A percentile compares a stretch with the other conserved stretches of the same genome.
Evolutionary conservation across 169 alveolate genomes (phyloP).

Genomic region (Sarcocystis neurona): DNA sequence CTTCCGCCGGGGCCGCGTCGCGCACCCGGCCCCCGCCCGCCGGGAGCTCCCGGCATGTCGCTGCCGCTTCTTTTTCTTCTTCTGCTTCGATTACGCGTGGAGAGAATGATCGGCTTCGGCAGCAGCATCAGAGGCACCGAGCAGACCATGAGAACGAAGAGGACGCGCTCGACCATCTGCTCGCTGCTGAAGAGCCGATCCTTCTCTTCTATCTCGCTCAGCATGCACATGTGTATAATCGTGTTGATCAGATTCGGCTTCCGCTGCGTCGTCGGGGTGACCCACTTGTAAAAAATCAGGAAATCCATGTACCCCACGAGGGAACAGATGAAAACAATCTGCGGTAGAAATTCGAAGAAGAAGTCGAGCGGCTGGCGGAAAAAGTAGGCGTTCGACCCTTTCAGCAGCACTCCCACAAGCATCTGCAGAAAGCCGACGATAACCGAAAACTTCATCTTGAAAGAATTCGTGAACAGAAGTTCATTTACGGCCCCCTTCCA

Average conservation of each 20-base stretch:
- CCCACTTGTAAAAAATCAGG: slow-evolving; percentile 94
- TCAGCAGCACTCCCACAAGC: slow-evolving; percentile 90
- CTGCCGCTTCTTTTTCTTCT: neutral
- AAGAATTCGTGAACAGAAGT: slow-evolving; percentile 93
- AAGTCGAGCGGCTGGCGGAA: slow-evolving; percentile 89
- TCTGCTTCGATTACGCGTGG: neutral
- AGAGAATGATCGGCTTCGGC: slow-evolving; percentile 90
- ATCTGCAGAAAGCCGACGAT: slow-evolving; percentile 78
- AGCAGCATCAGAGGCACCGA: slow-evolving; percentile 95
- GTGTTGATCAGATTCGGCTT: slow-evolving; percentile 95
- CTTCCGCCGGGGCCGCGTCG: neutral
- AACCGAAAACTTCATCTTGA: slow-evolving; percentile 98
- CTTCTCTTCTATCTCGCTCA: slow-evolving; percentile 76
- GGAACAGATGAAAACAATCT: slow-evolving; percentile 90
- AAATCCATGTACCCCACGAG: slow-evolving; percentile 96
- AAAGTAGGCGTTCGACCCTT: slow-evolving; percentile 88
- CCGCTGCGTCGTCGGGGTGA: slow-evolving; percentile 78
- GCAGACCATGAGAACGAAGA: slow-evolving; percentile 81
- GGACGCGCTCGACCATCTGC: slow-evolving; percentile 77
- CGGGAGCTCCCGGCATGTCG: neutral
- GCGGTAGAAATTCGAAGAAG: slow-evolving; percentile 97
- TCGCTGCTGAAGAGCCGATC: slow-evolving; percentile 73
- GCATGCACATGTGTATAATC: slow-evolving; percentile 92
- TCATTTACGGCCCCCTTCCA: slow-evolving; percentile 98
- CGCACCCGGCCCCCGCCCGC: slow-evolving; percentile 3